Evolutionary conservation across 1,284 basidiomycete genomes (phyloP).

Genomic region (Vanrija pseudolonga): DNA sequence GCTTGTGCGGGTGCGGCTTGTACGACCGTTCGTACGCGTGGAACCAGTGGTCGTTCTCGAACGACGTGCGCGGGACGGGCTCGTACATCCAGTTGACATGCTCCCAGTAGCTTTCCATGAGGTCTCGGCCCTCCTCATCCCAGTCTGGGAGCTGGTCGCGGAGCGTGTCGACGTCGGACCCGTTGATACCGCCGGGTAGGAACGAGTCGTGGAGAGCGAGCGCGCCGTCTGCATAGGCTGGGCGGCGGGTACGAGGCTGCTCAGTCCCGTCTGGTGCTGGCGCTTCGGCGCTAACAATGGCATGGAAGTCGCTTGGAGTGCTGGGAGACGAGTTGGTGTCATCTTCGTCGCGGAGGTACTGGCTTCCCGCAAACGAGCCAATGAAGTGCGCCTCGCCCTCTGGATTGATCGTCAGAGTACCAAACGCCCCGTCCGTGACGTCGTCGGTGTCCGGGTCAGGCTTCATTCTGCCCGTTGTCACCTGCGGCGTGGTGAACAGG

Average conservation of each 20-base stretch:
- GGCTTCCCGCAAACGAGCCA: conserved; percentile 30
- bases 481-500: conserved; percentile 24
- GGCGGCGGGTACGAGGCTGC: neutral
- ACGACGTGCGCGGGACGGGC: conserved; percentile 29
- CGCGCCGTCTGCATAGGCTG: neutral
- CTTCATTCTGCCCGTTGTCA: conserved; percentile 1
- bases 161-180: conserved; percentile 23
- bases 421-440: conserved; percentile 35
- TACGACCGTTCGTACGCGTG: conserved; percentile 32
- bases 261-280: neutral
- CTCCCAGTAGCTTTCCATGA: conserved; percentile 40
- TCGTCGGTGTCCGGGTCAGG: conserved; percentile 19
- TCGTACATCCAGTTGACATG: conserved; percentile 46
- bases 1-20: conserved; percentile 41
- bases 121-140: conserved; percentile 28
- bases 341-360: conserved; percentile 36
- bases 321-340: neutral
- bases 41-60: conserved; percentile 36
- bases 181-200: neutral
- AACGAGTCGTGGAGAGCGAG: neutral
- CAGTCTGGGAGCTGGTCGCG: conserved; percentile 30
- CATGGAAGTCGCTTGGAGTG: conserved; percentile 8
- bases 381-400: conserved; percentile 43
- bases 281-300: conserved; percentile 25
- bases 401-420: conserved; percentile 41